These are phyloP conservation scores for Candida montana DNA, from an alignment of 805 yeast genomes.

Conservation along the genomic window DNA sequence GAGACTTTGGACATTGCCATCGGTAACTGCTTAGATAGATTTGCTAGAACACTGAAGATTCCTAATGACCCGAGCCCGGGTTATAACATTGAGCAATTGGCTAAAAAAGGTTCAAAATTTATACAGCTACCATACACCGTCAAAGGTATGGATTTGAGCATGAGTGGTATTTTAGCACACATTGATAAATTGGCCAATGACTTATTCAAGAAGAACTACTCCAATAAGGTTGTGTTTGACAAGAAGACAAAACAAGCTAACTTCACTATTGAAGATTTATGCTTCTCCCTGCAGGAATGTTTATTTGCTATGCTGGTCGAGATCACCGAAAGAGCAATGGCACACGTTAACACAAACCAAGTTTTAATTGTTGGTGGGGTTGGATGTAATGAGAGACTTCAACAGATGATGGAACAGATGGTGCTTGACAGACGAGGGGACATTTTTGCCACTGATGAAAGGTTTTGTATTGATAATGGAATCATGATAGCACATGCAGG, in stretches of 20 bases:
- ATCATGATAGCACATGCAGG: constrained; percentile 99
- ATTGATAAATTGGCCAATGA: constrained; percentile 79
- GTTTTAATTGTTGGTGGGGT: constrained; percentile 97
- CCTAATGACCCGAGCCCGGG: constrained; percentile 97
- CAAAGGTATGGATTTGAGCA: constrained; percentile 96
- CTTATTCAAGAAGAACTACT: constrained; percentile 42
- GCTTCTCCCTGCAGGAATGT: constrained; percentile 89
- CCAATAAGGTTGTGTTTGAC: constrained; percentile 33
- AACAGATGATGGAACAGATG: constrained; percentile 96
- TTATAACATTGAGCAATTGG: constrained; percentile 91
- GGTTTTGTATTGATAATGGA: constrained; percentile 97
- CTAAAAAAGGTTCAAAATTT: constrained; percentile 54
- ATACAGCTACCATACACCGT: constrained; percentile 92
- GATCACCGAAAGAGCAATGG: constrained; percentile 97
- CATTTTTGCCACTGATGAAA: constrained; percentile 92
- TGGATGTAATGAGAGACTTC: constrained; percentile 89
- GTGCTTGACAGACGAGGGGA: constrained; percentile 82
- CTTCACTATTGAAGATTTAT: constrained; percentile 79
- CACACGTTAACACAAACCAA: constrained; percentile 85
- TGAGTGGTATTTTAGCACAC: constrained; percentile 91
- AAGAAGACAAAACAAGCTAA: constrained; percentile 36
- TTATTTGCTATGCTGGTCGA: constrained; percentile 95
- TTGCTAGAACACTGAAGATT: constrained; percentile 85
- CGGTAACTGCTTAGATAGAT: constrained; percentile 93
- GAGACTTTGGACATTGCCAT: constrained; percentile 97